Conservation (phyloP, 1,139 yeast species). For the Yamadazyma triangularis region DNA sequence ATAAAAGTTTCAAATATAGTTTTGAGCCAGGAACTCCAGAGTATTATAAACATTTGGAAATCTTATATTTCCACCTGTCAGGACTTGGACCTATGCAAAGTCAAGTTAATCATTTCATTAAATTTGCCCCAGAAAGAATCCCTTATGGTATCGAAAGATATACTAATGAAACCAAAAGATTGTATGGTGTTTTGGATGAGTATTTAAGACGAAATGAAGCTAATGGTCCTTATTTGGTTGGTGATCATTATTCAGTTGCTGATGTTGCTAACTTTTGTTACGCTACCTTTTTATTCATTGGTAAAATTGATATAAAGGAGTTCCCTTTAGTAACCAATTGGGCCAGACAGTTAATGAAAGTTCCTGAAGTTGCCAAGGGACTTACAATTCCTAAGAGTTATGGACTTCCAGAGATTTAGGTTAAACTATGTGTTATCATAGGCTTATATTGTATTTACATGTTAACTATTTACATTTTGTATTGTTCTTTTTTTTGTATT, state of each 20-base stretch:
- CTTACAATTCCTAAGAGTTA: conserved; percentile 6
- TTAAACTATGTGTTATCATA: no score
- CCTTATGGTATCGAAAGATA: conserved; percentile 53
- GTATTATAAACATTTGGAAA: conserved; percentile 48
- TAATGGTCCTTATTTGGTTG: conserved; percentile 51
- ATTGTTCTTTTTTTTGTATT: no score
- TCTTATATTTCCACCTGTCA: conserved; percentile 53
- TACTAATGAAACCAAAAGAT: conserved; percentile 45
- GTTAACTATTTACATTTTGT: no score
- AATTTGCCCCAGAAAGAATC: conserved; percentile 42
- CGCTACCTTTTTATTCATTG: conserved; percentile 14
- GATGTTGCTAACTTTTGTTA: conserved; percentile 45
- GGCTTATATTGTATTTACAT: no score
- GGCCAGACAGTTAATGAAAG: conserved; percentile 32
- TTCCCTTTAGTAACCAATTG: conserved; percentile 44
- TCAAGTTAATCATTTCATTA: conserved; percentile 46
- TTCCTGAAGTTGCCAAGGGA: conserved; percentile 38
- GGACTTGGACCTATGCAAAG: conserved; percentile 63
- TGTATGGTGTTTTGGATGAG: conserved; percentile 49
- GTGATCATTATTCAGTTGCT: conserved; percentile 51
- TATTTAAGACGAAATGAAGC: conserved; percentile 32
- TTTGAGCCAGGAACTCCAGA: conserved; percentile 39
- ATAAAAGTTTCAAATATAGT: conserved; percentile 46
- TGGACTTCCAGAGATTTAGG: no score
- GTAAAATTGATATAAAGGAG: conserved; percentile 34